Evolutionary conservation across 768 basidiomycete genomes (phyloP).

Genomic region (Podaxis sp.): DNA sequence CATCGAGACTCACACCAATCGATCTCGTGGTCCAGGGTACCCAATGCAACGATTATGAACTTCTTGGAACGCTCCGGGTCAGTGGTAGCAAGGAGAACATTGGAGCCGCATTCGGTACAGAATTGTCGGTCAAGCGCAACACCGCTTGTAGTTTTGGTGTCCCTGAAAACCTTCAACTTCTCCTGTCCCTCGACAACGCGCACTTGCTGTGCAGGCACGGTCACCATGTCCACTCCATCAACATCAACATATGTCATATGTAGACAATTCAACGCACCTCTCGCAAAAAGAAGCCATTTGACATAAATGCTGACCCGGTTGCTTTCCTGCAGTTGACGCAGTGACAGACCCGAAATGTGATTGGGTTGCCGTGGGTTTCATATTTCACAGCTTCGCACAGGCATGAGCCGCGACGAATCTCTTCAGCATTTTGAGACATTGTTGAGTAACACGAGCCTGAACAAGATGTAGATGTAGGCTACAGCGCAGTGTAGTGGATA

Average conservation of each 20-base stretch:
- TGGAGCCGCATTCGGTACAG: constrained; percentile 37
- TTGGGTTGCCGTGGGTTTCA: constrained; percentile 34
- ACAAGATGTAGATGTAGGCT: background rate
- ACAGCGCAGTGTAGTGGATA: background rate
- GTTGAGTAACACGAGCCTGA: background rate
- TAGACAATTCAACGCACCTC: constrained; percentile 26
- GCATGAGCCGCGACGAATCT: constrained; percentile 32
- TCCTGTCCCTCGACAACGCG: constrained; percentile 28
- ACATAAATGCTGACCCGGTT: constrained; percentile 41
- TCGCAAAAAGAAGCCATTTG: constrained; percentile 34
- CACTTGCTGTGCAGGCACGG: constrained; percentile 24
- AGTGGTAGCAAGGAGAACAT: constrained; percentile 27
- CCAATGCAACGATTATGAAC: constrained; percentile 27
- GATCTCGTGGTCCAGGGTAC: constrained; percentile 30
- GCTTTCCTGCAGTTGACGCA: constrained; percentile 44
- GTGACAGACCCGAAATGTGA: constrained; percentile 40
- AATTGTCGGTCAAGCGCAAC: constrained; percentile 31
- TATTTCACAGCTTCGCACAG: constrained; percentile 38
- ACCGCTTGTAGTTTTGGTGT: constrained; percentile 31
- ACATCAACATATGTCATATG: background rate
- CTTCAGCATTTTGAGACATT: background rate
- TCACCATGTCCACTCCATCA: background rate
- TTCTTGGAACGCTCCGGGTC: constrained; percentile 19
- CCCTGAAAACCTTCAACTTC: constrained; percentile 26
- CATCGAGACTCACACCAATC: constrained; percentile 24